Evolutionary conservation across 2,329 filamentous ascomycete genomes (phyloP).

Genomic region (Venturia pyrina): DNA sequence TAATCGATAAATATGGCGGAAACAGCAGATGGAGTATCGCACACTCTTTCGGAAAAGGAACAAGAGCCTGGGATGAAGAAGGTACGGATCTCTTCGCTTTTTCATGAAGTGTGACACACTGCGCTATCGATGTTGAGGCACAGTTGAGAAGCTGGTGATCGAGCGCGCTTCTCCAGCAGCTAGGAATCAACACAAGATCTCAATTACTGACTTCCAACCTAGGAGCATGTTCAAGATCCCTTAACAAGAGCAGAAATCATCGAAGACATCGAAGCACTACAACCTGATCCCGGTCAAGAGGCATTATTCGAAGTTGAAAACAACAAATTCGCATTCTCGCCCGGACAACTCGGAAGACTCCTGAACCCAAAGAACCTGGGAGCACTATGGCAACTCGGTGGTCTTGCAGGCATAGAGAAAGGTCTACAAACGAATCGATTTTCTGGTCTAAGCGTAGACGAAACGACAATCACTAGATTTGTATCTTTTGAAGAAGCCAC

Average conservation of each 20-base stretch:
- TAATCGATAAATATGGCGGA: background rate
- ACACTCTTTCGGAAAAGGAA: background rate
- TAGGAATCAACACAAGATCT: background rate
- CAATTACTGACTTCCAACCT: background rate
- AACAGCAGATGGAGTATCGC: background rate
- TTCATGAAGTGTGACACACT: background rate
- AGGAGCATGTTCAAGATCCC: background rate
- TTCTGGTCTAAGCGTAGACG: conserved; percentile 42
- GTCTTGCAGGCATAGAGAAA: conserved; percentile 40
- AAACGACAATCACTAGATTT: conserved; percentile 18
- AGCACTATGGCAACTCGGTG: conserved; percentile 44
- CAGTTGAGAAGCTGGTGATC: background rate
- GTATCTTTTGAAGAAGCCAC: background rate
- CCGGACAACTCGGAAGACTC: conserved; percentile 44
- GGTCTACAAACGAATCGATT: conserved; percentile 41
- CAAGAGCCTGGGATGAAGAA: background rate
- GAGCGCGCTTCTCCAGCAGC: background rate
- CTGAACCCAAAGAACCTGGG: conserved; percentile 40
- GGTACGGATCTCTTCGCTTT: background rate
- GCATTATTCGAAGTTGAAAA: conserved; percentile 20
- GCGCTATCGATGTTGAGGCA: background rate
- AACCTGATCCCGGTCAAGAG: conserved; percentile 23
- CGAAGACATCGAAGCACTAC: conserved; percentile 18
- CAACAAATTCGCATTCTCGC: conserved; percentile 46
- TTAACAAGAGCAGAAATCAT: background rate